Base-by-base conservation (phyloP, 495 filamentous ascomycete genomes). In the Neurospora sp. region DNA sequence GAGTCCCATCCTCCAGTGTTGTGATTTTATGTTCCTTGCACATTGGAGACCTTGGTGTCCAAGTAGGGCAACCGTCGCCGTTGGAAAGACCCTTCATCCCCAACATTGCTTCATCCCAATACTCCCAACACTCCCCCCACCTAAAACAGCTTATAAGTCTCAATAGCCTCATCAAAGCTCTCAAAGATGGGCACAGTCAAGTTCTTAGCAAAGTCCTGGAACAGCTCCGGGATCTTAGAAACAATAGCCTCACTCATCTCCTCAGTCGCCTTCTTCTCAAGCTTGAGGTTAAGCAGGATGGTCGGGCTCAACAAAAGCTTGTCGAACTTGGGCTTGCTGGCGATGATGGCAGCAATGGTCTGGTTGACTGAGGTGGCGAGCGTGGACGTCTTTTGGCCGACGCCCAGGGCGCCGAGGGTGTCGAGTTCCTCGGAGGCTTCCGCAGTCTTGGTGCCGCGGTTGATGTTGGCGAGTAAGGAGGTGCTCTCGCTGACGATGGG, bases 241-340 rank as follows among this genome's bases (percentile, higher is more conserved):
- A 79, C 69, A 6, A 82, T 77, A 0, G 76, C 78, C 3, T 69
- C 76, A 11, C 76, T 76, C 74, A 82, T 79, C 2, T 80, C 73
- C 18, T 71, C 70, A 8, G 81, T 82, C 5, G 80, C 80, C 8
- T 59, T n/a, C 75, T 82, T 77, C 77, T 82, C 73, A 42, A 76
- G 53, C 42, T 78, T 73, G 40, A 84, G 68, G 74, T 75, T 82
- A 10, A 80, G 31, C 39, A 81, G 73, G 40, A 82, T 79, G 22
- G 78, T 70, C 4, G 82, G 81, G 69, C 70, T 75, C 31, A 83
- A 73, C 7, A 77, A 14, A 35, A 81, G 71, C 65, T 72, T 76
- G 69, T 81, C 78, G 68, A 84, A 84, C 70, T 80, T 78, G 35
- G 68, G 73, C 74, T 81, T 81, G n/a, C 75, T 71, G 22, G 31